Conservation (phyloP, 257 asterid genomes). For the Solanum virginianum region DNA sequence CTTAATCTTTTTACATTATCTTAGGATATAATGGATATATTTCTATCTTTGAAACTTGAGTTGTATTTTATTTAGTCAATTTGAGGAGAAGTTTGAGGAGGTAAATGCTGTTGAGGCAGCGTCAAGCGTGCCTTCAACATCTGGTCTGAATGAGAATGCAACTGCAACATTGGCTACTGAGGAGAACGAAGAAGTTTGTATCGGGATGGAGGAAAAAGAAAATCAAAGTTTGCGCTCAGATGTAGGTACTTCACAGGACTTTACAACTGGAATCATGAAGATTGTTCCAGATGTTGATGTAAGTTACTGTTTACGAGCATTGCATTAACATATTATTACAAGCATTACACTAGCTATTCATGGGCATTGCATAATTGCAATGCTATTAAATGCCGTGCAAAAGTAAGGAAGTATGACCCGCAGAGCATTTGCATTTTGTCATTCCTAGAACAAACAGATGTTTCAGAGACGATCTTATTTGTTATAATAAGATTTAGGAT, state of each 20-base stretch:
- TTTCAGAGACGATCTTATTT: neutral
- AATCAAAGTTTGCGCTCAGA: conserved; percentile 42
- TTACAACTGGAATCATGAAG: conserved; percentile 67
- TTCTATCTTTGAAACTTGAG: neutral
- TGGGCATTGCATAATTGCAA: neutral
- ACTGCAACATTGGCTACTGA: conserved; percentile 19
- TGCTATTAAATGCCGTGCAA: neutral
- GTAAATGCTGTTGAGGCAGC: conserved; percentile 35
- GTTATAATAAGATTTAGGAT: neutral
- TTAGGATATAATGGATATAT: neutral
- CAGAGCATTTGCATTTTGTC: neutral
- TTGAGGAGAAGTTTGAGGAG: conserved; percentile 75
- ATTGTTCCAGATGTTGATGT: conserved; percentile 86
- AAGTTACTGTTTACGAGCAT: conserved; percentile 23
- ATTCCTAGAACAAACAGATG: neutral
- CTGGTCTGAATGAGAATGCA: conserved; percentile 30
- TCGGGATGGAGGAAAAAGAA: conserved; percentile 26
- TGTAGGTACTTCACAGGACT: conserved; percentile 57
- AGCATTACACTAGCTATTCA: neutral
- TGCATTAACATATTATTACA: neutral
- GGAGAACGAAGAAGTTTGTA: conserved; percentile 37
- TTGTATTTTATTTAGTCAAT: conserved; percentile 34
- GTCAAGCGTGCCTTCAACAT: conserved; percentile 42
- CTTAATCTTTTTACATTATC: neutral
- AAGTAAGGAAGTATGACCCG: neutral